A percentile compares a stretch with the other conserved stretches of the same genome.
Conservation (phyloP, 75 land plant species). For the Picea sitchensis region DNA sequence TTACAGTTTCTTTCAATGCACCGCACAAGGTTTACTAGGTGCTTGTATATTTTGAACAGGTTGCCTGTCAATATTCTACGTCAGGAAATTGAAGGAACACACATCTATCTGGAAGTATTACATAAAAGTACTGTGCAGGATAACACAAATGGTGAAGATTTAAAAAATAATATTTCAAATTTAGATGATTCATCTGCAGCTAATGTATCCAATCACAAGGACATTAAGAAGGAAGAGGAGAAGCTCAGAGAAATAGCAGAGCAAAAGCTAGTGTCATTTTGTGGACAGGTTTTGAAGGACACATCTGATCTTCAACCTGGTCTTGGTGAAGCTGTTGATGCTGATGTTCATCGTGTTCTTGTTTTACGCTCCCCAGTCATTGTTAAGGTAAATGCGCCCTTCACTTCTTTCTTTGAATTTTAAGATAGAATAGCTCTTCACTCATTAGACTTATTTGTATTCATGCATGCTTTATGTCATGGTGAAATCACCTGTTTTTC, state of each 20-base stretch:
- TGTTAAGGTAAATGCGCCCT: constrained; percentile 65
- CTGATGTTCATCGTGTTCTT: constrained; percentile 67
- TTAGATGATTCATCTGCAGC: constrained; percentile 9
- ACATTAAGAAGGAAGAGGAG: constrained; percentile 22
- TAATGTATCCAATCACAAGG: constrained; percentile 8
- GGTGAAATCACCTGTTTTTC: too few relatives aligned
- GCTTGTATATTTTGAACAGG: constrained; percentile 32
- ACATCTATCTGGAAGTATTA: constrained; percentile 78
- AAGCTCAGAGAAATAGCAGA: constrained; percentile 72
- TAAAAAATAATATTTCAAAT: not conserved
- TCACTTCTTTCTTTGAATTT: not conserved
- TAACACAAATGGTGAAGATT: constrained; percentile 12
- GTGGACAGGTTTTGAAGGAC: constrained; percentile 74
- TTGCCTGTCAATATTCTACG: constrained; percentile 90
- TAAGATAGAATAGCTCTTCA: not conserved
- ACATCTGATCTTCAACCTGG: constrained; percentile 70
- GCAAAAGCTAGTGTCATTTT: constrained; percentile 81
- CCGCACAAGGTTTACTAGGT: not conserved
- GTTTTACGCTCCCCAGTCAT: constrained; percentile 80
- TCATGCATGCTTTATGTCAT: not conserved
- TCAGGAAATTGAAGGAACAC: constrained; percentile 84
- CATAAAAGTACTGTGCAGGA: constrained; percentile 49
- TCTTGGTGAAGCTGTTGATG: constrained; percentile 59
- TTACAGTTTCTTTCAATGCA: too few relatives aligned
- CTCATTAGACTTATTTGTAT: not conserved